Evolutionary conservation across 345 rosid species (phyloP), one percentile per base, ranked within the genome.

Genomic region (Gossypium herbaceum): DNA sequence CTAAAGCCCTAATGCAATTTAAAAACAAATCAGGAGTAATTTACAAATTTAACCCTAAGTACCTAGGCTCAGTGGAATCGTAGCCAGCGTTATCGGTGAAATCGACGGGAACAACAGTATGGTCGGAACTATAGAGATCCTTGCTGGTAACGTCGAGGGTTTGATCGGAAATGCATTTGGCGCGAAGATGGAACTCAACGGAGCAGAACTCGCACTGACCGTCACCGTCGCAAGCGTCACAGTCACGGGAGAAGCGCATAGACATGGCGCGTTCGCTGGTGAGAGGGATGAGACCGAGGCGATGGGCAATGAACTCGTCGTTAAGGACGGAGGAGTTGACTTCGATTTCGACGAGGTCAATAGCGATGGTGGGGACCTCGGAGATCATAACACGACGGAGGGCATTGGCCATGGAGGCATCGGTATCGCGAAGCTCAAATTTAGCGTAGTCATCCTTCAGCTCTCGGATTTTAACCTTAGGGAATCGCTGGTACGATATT

Each of bases 201-300:
- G 98, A 93, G 87, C 98, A 93, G 77, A 81, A 93, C 88, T 93
- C 99, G 75, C 97, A 94, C 86, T 95, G 97, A 22, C 96, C 98
- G 58, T 95, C 99, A 1, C 98, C 98, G 62, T 95, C 98, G 69
- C 97, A 95, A 57, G 97, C 95, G 77, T 93, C 98, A 68, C 98
- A 94, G 84, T 92, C 97, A 0, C 97, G 88, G 15, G 98, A 92
- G 89, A 92, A 93, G 17, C 98, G 92, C 98, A 93, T 94, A 77
- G 81, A 77, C 97, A 94, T 94, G 47, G 99, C 99, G 24, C 92
- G 84, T 2, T 89, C 96, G 73, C 96, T 90, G 69, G 92, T 89
- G 75, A 91, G 94, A 29, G 99, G 98, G 59, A 95, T 86, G 66
- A 93, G 98, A 13, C 98, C 97, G 47, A 93, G 86, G 3, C 98